Base-by-base conservation (phyloP, 768 basidiomycete genomes). In the Tricholoma sp. region DNA sequence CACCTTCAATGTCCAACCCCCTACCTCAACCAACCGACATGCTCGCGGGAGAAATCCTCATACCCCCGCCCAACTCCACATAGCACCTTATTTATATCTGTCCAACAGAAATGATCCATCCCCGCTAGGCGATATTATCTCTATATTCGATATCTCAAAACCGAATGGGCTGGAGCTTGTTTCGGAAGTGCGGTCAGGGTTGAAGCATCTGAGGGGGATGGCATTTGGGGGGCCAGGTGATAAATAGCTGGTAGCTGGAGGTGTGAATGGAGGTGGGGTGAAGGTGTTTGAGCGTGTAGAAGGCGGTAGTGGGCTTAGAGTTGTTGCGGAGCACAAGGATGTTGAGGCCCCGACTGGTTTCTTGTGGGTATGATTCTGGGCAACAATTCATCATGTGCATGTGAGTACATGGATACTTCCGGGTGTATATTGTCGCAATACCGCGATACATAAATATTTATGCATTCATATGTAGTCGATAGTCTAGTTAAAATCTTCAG, bases 41-140 rank as follows among this genome's bases (percentile, higher is more conserved):
- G 84, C 74, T 81, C 51, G 86, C 85, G 3, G 85, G 88, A 0
- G 91, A 90, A 63, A 79, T 91, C 59, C 74, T 89, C 55, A 73
- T 88, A 56, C 83, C 87, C 0, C 64, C 71, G 5, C 74, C 83
- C 11, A 84, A 83, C 59, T 41, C 71, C 6, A 65, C 76, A 3
- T 86, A 78, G 74, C 71, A 0, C 76, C 81, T 2, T 86, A 86
- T 67, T 71, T 91, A 14, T 92, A 90, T 65, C 72, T 82, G 10
- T 86, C 89, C 3, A 93, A 91, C 69, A 79, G 91, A 31, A 85
- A 90, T 62, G 84, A 89, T 63, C 84, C 84, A 4, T 78, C 82
- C 19, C 74, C 82, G 0, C 82, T 79, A 47, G 89, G 90, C 21
- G 90, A 93, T 67, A 81, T 81, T 29, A 82, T 93, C 59, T 78